Evolutionary conservation across 768 basidiomycete species (phyloP).

Genomic region (Terana coerulea): DNA sequence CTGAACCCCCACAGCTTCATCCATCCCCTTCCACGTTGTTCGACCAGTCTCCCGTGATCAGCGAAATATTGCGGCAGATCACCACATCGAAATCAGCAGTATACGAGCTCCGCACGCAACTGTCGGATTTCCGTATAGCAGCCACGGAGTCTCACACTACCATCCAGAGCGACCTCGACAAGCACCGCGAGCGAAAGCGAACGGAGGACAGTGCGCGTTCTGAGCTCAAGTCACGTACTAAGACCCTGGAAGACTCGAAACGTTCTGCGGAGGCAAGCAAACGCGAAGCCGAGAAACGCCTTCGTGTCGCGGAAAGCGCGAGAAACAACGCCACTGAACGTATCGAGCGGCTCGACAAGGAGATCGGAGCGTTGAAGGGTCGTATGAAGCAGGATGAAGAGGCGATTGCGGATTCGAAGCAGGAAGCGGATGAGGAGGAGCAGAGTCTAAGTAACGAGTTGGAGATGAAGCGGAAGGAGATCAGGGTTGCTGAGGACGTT

Average conservation of each 20-base stretch:
- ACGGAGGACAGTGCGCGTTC: conserved; percentile 76
- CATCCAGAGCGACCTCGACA: conserved; percentile 72
- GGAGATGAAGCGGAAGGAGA: conserved; percentile 48
- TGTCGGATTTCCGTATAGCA: conserved; percentile 54
- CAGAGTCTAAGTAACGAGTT: conserved; percentile 36
- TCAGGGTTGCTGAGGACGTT: conserved; percentile 63
- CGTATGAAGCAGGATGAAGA: conserved; percentile 53
- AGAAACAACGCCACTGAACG: conserved; percentile 60
- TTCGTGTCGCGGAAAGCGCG: conserved; percentile 62
- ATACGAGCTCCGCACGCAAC: conserved; percentile 64
- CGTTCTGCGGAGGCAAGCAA: conserved; percentile 76
- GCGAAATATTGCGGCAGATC: conserved; percentile 76
- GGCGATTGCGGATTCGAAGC: conserved; percentile 31
- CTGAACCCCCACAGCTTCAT: conserved; percentile 12
- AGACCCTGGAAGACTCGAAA: conserved; percentile 81
- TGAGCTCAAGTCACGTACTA: conserved; percentile 82
- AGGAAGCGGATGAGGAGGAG: conserved; percentile 19
- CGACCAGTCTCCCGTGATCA: conserved; percentile 68
- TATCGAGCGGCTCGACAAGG: conserved; percentile 56
- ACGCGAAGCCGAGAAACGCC: conserved; percentile 85
- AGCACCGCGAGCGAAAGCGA: conserved; percentile 69
- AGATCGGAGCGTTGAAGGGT: conserved; percentile 53
- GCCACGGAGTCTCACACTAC: conserved; percentile 57
- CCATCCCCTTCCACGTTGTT: conserved; percentile 19
- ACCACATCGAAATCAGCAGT: conserved; percentile 56